These are phyloP conservation scores for Xylaria sp. DNA, from an alignment of 2,329 filamentous ascomycete species.

Conservation along the genomic window DNA sequence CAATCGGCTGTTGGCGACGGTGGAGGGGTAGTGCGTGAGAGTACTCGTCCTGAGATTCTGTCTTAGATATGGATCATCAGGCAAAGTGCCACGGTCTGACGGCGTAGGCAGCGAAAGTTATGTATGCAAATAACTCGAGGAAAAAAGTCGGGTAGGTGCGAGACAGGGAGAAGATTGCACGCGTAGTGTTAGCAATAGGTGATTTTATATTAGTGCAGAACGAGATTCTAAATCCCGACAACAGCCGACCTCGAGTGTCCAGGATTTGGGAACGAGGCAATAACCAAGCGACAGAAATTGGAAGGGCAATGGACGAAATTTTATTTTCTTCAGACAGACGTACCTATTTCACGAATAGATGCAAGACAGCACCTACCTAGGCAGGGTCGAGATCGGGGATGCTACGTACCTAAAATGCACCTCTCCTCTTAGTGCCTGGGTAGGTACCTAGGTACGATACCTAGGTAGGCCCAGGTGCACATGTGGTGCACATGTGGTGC, in stretches of 20 bases:
- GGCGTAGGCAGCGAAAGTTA: slow-evolving; percentile 7
- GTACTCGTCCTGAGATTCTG: slow-evolving; percentile 33
- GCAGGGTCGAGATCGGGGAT: not conserved
- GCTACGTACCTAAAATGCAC: not conserved
- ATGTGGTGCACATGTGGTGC: too few species aligned
- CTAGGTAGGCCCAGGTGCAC: too few species aligned
- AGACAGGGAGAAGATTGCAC: slow-evolving; percentile 1
- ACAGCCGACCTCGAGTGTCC: not conserved
- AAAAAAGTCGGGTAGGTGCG: not conserved
- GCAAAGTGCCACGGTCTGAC: slow-evolving; percentile 16
- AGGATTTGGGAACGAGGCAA: too few species aligned
- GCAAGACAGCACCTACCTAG: too few species aligned
- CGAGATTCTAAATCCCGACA: not conserved
- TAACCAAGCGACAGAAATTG: not conserved
- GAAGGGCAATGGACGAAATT: not conserved
- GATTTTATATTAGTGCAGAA: slow-evolving; percentile 7
- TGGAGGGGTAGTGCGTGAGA: slow-evolving; percentile 36
- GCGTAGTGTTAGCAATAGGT: not conserved
- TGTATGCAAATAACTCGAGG: not conserved
- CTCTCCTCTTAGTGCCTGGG: not conserved
- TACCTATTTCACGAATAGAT: not conserved
- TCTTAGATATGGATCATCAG: slow-evolving; percentile 39
- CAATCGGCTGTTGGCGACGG: slow-evolving; percentile 34
- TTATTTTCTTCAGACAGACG: not conserved
- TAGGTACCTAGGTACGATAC: too few species aligned